Percentiles rank a stretch among this genome's conserved stretches.
Conservation (phyloP, 371 early-diverging fungal species). For the Amoeboaphelidium protococcarum region DNA sequence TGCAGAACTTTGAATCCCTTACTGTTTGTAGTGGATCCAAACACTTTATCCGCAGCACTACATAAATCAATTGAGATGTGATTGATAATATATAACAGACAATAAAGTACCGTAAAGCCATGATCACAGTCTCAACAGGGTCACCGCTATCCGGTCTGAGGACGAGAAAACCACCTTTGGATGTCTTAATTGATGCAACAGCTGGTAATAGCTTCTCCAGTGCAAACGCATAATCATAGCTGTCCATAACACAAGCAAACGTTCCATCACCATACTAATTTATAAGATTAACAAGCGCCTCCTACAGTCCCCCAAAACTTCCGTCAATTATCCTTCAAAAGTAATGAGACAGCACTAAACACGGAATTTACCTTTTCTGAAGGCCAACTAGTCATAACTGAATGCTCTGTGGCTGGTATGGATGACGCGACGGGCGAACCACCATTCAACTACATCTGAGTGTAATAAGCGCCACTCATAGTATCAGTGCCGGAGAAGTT, state of each 20-base stretch:
- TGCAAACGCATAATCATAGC: conserved; percentile 31
- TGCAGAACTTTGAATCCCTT: conserved; percentile 40
- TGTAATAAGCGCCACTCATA: conserved; percentile 39
- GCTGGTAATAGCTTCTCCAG: conserved; percentile 34
- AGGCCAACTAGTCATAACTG: conserved; percentile 44
- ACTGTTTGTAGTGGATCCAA: conserved; percentile 28
- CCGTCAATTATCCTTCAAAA: conserved; percentile 1
- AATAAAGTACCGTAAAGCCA: conserved; percentile 22
- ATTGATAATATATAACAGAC: background rate
- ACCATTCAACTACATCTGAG: conserved; percentile 34
- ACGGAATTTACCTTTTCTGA: conserved; percentile 20
- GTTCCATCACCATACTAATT: conserved; percentile 33
- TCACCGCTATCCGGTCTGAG: conserved; percentile 61
- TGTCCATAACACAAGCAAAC: conserved; percentile 51
- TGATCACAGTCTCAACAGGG: conserved; percentile 34
- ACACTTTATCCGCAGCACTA: conserved; percentile 35
- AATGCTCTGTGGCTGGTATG: conserved; percentile 67
- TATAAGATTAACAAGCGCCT: conserved; percentile 30
- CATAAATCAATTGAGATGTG: background rate
- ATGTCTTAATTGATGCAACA: conserved; percentile 21
- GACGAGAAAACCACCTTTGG: conserved; percentile 41
- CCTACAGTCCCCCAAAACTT: conserved; percentile 7
- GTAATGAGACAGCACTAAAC: background rate
- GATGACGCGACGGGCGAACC: conserved; percentile 38
- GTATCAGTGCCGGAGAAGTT: conserved; percentile 56